Base-by-base conservation (phyloP, 768 basidiomycete genomes). In the Daedalea quercina region DNA sequence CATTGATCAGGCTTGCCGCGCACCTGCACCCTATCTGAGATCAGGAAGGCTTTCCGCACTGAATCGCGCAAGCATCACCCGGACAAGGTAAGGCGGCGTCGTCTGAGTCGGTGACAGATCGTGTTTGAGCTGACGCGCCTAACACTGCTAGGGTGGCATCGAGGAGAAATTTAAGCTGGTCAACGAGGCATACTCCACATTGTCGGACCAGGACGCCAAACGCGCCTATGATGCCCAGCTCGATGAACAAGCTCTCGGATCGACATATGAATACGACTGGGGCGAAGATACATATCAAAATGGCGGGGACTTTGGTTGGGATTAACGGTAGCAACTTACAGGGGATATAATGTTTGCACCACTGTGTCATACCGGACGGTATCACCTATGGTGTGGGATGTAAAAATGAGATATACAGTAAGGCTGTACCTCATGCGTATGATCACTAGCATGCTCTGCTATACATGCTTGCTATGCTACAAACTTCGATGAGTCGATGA, bases 91-190 rank as follows among this genome's bases (percentile, higher is more conserved):
- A 31, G n/a, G n/a, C n/a, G n/a, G n/a, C 50, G 28, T 31, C 28
- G 11, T 11, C 28, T 28, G 9, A n/a, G n/a, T n/a, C 25, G 13
- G 19, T 35, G 13, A 4, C n/a, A n/a, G 33, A 17, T 3, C n/a
- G 17, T 22, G 2, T 51, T n/a, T n/a, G 25, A n/a, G 26, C 15
- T 37, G 13, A 22, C 13, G 2, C 34, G 8, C 20, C 40, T 50
- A 6, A 11, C 41, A 9, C 41, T 12, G 3, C 19, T 47, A 56
- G 54, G 51, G 93, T 20, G 94, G 93, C 24, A 87, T 91, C 61
- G 92, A 93, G 60, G 94, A 95, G 63, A 87, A 88, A 59, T 97
- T 97, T 79, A 94, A 96, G 67, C 75, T 90, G 13, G 85, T 90
- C 22, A 79, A 74, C 0, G 90, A 90, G 67, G 87, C 89, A 0